Evolutionary conservation across 140 eudicot species (phyloP).

Genomic region (Artemisia princeps): DNA sequence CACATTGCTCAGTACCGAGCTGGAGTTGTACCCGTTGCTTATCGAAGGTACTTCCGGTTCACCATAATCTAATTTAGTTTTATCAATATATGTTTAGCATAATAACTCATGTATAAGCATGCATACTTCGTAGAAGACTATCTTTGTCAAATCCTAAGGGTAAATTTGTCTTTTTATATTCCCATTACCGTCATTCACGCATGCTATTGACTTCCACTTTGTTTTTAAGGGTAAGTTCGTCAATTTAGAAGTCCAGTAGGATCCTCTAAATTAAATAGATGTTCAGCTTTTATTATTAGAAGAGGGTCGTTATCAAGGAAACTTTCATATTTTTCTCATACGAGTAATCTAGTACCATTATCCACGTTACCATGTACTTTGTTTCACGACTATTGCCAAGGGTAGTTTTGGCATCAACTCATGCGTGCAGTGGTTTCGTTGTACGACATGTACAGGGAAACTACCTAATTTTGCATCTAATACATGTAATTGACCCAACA

Average conservation of each 20-base stretch:
- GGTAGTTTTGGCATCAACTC: conserved; percentile 9
- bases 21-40: conserved; percentile 70
- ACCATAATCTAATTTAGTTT: too few relatives aligned
- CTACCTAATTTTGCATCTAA: too few relatives aligned
- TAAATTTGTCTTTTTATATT: conserved; percentile 1
- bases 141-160: conserved; percentile 1
- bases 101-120: neutral
- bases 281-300: too few relatives aligned
- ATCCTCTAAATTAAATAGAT: conserved; percentile 14
- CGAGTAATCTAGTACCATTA: neutral
- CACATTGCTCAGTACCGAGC: conserved; percentile 69
- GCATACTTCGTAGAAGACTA: neutral
- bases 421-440: neutral
- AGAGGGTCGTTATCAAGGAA: conserved; percentile 17
- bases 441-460: too few relatives aligned
- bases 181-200: conserved; percentile 2
- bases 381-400: conserved; percentile 9
- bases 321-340: conserved; percentile 9
- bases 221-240: conserved; percentile 12
- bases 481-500: too few relatives aligned
- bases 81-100: too few relatives aligned
- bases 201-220: neutral
- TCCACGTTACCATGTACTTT: neutral
- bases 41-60: conserved; percentile 40
- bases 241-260: neutral